These are phyloP conservation scores for Microstegium vimineum DNA, from an alignment of 176 grass and related monocot genomes.

Conservation along the genomic window DNA sequence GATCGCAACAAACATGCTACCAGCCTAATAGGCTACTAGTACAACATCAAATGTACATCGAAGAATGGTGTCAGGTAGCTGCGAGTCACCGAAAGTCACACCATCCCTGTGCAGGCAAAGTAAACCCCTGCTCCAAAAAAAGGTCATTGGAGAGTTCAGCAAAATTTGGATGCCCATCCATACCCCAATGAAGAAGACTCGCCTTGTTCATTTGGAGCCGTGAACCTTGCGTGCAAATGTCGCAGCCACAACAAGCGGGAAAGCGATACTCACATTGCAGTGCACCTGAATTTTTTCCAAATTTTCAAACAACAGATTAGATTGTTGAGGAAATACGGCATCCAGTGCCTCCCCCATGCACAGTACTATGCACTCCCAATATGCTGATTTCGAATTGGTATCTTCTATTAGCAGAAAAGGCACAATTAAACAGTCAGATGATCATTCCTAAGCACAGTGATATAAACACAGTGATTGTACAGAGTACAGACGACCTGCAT, in stretches of 20 bases:
- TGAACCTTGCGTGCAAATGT: slow-evolving; percentile 68
- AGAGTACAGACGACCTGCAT: too few species aligned
- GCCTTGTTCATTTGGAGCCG: neutral
- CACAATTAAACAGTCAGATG: neutral
- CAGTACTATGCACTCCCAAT: neutral
- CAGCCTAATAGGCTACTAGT: neutral
- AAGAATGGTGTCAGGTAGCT: neutral
- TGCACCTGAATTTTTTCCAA: slow-evolving; percentile 74
- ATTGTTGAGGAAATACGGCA: neutral
- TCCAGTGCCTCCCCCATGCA: neutral
- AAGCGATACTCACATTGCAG: slow-evolving; percentile 82
- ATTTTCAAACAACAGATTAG: neutral
- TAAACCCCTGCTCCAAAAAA: neutral
- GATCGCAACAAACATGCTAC: neutral
- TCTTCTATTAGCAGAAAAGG: neutral
- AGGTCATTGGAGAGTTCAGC: neutral
- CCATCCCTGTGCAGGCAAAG: neutral
- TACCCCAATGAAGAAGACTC: neutral
- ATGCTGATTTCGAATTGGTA: neutral
- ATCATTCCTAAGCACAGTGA: neutral
- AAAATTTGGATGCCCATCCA: neutral
- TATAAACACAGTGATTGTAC: too few species aligned
- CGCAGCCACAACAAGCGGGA: slow-evolving; percentile 73
- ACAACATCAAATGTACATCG: neutral
- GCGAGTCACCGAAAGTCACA: neutral